Conservation (phyloP, 495 filamentous ascomycete species). For the Terfezia claveryi region DNA sequence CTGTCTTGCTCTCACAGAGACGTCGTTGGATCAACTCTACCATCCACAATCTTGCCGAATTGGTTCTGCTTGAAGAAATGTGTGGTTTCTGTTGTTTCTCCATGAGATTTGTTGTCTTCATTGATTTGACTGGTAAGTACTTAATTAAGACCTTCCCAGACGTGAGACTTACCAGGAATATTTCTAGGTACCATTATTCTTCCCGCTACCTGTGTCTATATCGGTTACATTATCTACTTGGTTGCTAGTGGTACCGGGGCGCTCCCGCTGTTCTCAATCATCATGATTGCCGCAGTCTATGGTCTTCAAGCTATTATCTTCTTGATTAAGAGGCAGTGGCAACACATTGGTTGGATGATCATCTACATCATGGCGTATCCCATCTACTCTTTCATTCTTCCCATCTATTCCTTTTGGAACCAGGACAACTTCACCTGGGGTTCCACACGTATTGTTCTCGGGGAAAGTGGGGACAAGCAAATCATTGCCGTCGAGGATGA, state of each 20-base stretch:
- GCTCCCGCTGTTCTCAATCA: constrained; percentile 67
- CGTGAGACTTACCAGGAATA: not conserved
- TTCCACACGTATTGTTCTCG: constrained; percentile 90
- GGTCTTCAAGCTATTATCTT: constrained; percentile 92
- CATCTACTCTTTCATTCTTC: constrained; percentile 76
- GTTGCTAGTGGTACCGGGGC: constrained; percentile 48
- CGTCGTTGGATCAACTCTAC: constrained; percentile 99
- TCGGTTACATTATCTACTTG: constrained; percentile 71
- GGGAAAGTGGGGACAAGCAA: constrained; percentile 75
- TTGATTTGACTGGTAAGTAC: constrained; percentile 56
- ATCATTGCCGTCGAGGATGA: constrained; percentile 73
- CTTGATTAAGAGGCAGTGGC: constrained; percentile 88
- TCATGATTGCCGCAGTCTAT: constrained; percentile 77
- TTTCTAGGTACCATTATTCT: constrained; percentile 50
- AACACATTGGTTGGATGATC: constrained; percentile 97
- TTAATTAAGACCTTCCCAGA: not conserved
- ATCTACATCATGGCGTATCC: constrained; percentile 91
- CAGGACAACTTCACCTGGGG: constrained; percentile 98
- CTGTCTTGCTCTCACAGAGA: constrained; percentile 76
- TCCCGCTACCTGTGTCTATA: constrained; percentile 72
- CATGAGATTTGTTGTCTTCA: constrained; percentile 92
- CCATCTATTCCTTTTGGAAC: constrained; percentile 97
- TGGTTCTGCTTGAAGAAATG: constrained; percentile 70
- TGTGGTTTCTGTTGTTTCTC: constrained; percentile 99
- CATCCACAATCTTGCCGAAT: constrained; percentile 78